Conservation (phyloP, 2,329 filamentous ascomycete species). For the Emergomyces orientalis region DNA sequence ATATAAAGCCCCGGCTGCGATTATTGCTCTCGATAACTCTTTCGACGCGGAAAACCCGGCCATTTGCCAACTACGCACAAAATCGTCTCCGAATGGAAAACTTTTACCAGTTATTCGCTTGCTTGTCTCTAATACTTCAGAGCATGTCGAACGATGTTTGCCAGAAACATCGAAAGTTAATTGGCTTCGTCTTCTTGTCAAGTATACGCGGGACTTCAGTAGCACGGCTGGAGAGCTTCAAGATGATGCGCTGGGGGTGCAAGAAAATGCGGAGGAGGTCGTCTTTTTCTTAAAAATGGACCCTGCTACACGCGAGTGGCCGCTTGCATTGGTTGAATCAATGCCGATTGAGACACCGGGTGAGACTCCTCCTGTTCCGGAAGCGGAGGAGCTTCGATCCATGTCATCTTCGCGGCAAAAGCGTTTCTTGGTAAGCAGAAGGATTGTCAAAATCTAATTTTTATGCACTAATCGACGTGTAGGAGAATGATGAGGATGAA, state of each 20-base stretch:
- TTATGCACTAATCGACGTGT: conserved; percentile 3
- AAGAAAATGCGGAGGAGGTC: conserved; percentile 34
- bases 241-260: conserved; percentile 32
- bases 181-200: conserved; percentile 27
- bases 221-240: conserved; percentile 34
- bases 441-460: not conserved
- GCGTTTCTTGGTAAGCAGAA: conserved; percentile 19
- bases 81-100: conserved; percentile 22
- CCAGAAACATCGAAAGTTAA: conserved; percentile 29
- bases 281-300: conserved; percentile 27
- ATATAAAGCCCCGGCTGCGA: conserved; percentile 30
- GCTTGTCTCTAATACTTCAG: conserved; percentile 38
- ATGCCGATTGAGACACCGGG: conserved; percentile 27
- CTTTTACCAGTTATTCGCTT: conserved; percentile 38
- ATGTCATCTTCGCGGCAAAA: conserved; percentile 22
- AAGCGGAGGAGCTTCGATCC: conserved; percentile 16
- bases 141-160: conserved; percentile 39
- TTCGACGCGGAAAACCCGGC: conserved; percentile 32
- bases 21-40: conserved; percentile 37
- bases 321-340: conserved; percentile 30
- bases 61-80: conserved; percentile 8
- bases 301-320: conserved; percentile 31
- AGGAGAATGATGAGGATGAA: conserved; percentile 24
- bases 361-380: conserved; percentile 18
- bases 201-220: conserved; percentile 26